Base-by-base conservation (phyloP, 148 eudicot genomes). In the Oxyria digyna region DNA sequence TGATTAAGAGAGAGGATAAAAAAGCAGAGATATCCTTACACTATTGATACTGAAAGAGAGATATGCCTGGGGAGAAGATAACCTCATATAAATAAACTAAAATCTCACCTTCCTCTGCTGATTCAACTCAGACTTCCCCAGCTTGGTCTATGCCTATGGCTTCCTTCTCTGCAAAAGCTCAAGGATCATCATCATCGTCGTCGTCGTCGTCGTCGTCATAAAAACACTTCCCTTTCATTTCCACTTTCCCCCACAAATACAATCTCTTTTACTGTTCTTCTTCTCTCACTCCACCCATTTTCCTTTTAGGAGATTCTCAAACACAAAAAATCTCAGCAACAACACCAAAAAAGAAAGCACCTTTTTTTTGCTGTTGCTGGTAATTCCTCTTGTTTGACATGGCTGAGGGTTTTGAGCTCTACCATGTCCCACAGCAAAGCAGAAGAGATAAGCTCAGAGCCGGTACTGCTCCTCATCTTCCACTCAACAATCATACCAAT, bases 391-490 rank as follows among this genome's bases (percentile, higher is more conserved):
- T 46, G 32, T 41, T 67, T 40, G 48, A 40, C 49, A 67, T 67
- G 69, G 69, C 69, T 18, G 69, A 67, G 32, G 71, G 71, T 31
- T 69, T 69, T 48, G 77, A 73, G 62, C 38, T 79, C n/a, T 78
- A 70, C 38, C 81, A 85, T 74, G 84, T 85, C 68, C 84, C 88
- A 27, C 88, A 85, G 43, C 88, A 85, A 78, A 76, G 84, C 62
- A 76, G 88, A 67, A 76, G 85, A 29, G 84, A 79, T 35, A 85
- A 85, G 78, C 87, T 89, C 8, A 80, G 96, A 66, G 78, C 74
- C 24, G 20, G 21, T 13, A 0, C 65, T 0, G 14, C 64, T 57
- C 27, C 57, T 26, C 62, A 11, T 59, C 65, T 33, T 29, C 65
- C 65, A 59, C 38, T 24, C 65, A 59, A 14, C 21, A 29, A 15